Conservation (phyloP, 139 green algal species). For the Chlorella sp. region DNA sequence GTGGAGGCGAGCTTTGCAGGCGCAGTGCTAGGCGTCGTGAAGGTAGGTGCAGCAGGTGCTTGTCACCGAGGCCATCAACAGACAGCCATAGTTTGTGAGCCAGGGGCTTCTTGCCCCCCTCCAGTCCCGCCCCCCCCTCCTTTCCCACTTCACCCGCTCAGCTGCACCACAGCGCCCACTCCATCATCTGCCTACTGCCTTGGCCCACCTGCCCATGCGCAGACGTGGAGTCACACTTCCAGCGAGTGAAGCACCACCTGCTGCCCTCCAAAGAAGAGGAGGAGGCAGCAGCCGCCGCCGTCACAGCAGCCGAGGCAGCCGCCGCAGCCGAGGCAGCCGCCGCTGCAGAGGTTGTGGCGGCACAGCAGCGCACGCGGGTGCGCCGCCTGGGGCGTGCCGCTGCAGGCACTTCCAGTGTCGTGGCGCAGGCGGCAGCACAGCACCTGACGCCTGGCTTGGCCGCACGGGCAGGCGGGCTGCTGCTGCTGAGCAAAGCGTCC, state of each 20-base stretch:
- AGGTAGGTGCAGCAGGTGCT: no score
- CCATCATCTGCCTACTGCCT: no score
- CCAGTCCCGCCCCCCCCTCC: no score
- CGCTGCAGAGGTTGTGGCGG: background rate
- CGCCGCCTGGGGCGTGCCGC: conserved; percentile 1
- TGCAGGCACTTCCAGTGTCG: background rate
- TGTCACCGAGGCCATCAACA: no score
- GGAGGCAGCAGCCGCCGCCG: background rate
- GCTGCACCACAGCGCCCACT: no score
- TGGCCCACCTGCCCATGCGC: background rate
- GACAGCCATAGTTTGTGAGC: no score
- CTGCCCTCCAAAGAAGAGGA: conserved; percentile 33
- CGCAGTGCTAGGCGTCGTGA: no score
- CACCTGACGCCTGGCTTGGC: conserved; percentile 20
- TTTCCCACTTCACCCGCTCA: no score
- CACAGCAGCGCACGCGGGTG: background rate
- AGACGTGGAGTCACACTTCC: conserved; percentile 50
- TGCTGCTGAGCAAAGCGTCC: background rate
- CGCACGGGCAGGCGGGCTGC: conserved; percentile 6
- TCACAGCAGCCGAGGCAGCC: background rate
- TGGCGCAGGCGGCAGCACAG: background rate
- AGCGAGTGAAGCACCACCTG: conserved; percentile 46
- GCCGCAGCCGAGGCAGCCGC: conserved; percentile 9
- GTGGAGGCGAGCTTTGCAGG: no score
- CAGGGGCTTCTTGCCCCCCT: no score